Evolutionary conservation across 495 filamentous ascomycete species (phyloP), one percentile per base, ranked within the genome.

Genomic region (Penicillium lagena): DNA sequence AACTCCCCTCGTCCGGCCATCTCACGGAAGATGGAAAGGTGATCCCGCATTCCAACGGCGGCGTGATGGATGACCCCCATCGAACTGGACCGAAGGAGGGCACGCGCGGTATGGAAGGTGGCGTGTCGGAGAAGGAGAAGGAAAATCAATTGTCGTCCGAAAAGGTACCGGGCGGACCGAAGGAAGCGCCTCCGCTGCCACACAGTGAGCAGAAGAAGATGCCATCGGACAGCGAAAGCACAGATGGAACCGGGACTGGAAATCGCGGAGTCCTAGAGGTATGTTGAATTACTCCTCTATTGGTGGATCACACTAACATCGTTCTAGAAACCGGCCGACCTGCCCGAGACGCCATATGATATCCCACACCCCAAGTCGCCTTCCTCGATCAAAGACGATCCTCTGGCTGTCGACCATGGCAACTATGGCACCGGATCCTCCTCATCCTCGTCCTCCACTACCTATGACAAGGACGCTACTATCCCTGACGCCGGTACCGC

Each of bases 41-140:
- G 54, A 87, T 90, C 49, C 87, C 86, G 12, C 75, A 82, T 42
- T 79, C 79, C 27, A 89, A 91, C 51, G 85, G 91, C 60, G 87
- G 89, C 11, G 90, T 95, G 13, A 96, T 95, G 90, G 83, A 93
- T 55, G 89, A 95, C 61, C 85, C 81, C 35, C 67, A 86, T 55
- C 73, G 88, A 39, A 55, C 67, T 12, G 76, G 79, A 29, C 86
- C 89, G 8, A 91, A 88, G 57, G 75, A 87, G 55, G 90, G 90
- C 17, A 91, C 89, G 35, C 85, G 87, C 9, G 90, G 90, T 9
- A 93, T 86, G 0, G 86, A 87, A 52, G 89, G 89, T 22, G 89
- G 90, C 14, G 85, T 95, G 13, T 87, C 83, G 44, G 85, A 87
- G 57, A 95, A 95, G 67, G 77, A 80, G 39, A 89, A 85, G 60